Evolutionary conservation across 2,329 filamentous ascomycete genomes (phyloP), one percentile per base, ranked within the genome.

Genomic region (Cordyceps cicadae): DNA sequence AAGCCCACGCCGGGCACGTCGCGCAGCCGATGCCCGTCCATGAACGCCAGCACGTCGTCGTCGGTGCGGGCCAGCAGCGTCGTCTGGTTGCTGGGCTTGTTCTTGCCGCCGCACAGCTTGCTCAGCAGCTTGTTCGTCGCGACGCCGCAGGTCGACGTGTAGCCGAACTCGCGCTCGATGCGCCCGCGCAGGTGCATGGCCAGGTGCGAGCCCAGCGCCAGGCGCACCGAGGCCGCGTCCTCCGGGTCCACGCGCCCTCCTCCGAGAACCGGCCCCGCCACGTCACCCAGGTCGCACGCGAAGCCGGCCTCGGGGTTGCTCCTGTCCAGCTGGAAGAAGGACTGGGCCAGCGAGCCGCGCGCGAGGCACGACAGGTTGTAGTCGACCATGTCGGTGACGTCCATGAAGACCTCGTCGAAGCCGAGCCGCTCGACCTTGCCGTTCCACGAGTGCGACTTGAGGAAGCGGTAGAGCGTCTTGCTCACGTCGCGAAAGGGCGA

Each of bases 61-160:
- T 77, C 76, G 59, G 83, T 82, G 1, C 88, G 83, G 5, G 88
- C 86, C 49, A 96, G 74, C 8, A 97, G 76, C 0, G 89, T 91
- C 0, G 93, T 97, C 72, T 97, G 94, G 63, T 85, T 88, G 62
- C 87, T 87, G 1, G 93, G 93, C 74, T 97, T 97, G 71, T 97
- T 85, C 62, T 87, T 78, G 70, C 85, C 89, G 14, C 93, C 93
- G 11, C 86, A 89, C 15, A 97, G 80, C 72, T 97, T 97, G 62
- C 89, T 86, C 12, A 96, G 78, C 5, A 93, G 74, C 72, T 97
- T 97, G 68, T 88, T 93, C 0, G 90, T 95, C 2, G 92, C 88
- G 24, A 97, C 85, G 4, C 93, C 93, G 48, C 90, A 92, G 1
- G 92, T 93, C 32, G 88, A 88, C 0, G 92, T 96, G 73, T 93